Conservation (phyloP, 495 filamentous ascomycete species). For the Xylaria flabelliformis region DNA sequence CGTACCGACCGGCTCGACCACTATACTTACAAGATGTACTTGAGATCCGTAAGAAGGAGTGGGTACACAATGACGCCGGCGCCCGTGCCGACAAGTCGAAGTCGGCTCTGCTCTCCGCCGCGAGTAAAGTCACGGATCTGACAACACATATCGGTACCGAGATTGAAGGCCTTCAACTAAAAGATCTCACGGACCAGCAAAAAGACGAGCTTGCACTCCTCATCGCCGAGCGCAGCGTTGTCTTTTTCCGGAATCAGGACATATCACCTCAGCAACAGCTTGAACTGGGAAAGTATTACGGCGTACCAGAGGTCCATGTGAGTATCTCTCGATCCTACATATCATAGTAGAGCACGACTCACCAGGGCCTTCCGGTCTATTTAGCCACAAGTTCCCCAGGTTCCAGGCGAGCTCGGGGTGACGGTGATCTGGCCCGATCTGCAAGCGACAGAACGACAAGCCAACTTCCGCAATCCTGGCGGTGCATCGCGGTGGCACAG, state of each 20-base stretch:
- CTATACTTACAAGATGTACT: conserved; percentile 71
- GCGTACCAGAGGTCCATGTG: conserved; percentile 72
- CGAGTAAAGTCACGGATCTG: conserved; percentile 69
- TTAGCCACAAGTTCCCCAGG: conserved; percentile 72
- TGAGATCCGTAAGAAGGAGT: conserved; percentile 64
- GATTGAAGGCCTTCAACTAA: conserved; percentile 71
- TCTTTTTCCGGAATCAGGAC: conserved; percentile 78
- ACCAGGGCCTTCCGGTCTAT: not conserved
- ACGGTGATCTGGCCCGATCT: conserved; percentile 74
- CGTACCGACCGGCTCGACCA: conserved; percentile 68
- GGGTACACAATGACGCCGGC: conserved; percentile 65
- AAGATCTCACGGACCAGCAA: conserved; percentile 70
- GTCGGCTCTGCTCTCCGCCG: conserved; percentile 67
- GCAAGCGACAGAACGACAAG: conserved; percentile 58
- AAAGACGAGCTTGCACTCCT: conserved; percentile 74
- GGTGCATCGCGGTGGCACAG: conserved; percentile 72
- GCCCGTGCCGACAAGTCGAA: conserved; percentile 71
- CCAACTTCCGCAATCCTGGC: conserved; percentile 68
- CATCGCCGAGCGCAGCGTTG: conserved; percentile 75
- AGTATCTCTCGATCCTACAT: conserved; percentile 30
- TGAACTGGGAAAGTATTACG: conserved; percentile 68
- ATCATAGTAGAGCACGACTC: not conserved
- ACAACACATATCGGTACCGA: conserved; percentile 75
- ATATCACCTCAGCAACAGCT: conserved; percentile 73
- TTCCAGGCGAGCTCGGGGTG: conserved; percentile 68